These are phyloP conservation scores for Cyamopsis tetragonoloba DNA, from an alignment of 306 rosid genomes.

Conservation along the genomic window DNA sequence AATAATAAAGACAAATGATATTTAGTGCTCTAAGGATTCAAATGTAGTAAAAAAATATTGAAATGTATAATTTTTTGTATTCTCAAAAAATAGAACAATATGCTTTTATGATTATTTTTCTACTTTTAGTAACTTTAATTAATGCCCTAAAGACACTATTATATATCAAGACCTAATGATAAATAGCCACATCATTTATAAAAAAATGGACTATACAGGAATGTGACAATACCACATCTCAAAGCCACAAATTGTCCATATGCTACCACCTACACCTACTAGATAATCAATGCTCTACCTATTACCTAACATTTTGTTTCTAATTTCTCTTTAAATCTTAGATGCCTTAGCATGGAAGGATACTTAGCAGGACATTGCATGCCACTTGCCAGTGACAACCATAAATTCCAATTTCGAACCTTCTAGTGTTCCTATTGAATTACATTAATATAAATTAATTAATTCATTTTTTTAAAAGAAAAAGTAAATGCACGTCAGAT, in stretches of 20 bases:
- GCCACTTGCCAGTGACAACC: not conserved
- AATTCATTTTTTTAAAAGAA: not conserved
- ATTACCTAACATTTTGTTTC: slow-evolving; percentile 1
- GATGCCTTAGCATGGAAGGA: not conserved
- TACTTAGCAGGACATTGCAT: not conserved
- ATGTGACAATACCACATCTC: not conserved
- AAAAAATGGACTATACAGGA: too few relatives aligned
- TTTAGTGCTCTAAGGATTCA: too few relatives aligned
- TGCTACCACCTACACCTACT: not conserved
- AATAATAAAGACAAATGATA: too few relatives aligned
- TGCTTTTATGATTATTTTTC: too few relatives aligned
- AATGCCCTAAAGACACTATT: too few relatives aligned
- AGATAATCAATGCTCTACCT: not conserved
- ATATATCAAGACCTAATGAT: too few relatives aligned
- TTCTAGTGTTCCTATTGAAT: not conserved
- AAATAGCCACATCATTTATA: too few relatives aligned
- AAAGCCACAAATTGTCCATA: slow-evolving; percentile 14
- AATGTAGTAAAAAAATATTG: too few relatives aligned
- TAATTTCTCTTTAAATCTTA: not conserved
- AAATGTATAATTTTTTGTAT: too few relatives aligned
- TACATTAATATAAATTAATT: not conserved
- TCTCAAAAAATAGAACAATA: too few relatives aligned
- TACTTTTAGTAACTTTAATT: too few relatives aligned
- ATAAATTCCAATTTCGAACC: not conserved
- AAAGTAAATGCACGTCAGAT: not conserved